A percentile compares a stretch with the other conserved stretches of the same genome.
These are phyloP conservation scores for Pyricularia grisea DNA, from an alignment of 2,329 filamentous ascomycete species.

Conservation along the genomic window DNA sequence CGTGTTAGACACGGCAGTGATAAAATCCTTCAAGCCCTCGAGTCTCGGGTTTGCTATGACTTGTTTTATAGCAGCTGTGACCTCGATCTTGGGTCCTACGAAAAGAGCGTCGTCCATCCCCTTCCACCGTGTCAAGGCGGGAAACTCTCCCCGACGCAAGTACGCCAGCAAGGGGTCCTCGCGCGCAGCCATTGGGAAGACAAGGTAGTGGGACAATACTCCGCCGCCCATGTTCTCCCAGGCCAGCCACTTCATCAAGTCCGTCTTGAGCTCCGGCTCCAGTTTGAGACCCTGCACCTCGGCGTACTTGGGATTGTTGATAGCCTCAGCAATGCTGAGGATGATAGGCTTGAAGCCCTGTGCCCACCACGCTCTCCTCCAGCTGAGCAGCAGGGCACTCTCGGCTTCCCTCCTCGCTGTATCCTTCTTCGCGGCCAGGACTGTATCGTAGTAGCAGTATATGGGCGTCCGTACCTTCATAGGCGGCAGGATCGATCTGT, in stretches of 20 bases:
- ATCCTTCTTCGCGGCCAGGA: constrained; percentile 42
- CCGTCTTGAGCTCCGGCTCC: constrained; percentile 51
- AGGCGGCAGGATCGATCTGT: constrained; percentile 73
- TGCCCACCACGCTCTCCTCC: constrained; percentile 93
- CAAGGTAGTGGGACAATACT: constrained; percentile 66
- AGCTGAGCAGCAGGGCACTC: constrained; percentile 69
- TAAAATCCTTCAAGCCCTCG: constrained; percentile 51
- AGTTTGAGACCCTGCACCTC: constrained; percentile 56
- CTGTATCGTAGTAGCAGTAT: constrained; percentile 85
- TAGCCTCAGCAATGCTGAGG: constrained; percentile 69
- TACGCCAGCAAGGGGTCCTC: constrained; percentile 64
- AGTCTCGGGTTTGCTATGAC: constrained; percentile 46
- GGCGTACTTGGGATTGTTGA: constrained; percentile 70
- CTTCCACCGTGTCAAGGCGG: constrained; percentile 64
- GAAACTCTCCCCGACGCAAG: constrained; percentile 67
- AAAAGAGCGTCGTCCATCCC: constrained; percentile 63
- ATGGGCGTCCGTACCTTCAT: constrained; percentile 60
- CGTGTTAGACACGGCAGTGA: constrained; percentile 41
- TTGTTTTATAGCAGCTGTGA: constrained; percentile 53
- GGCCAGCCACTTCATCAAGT: constrained; percentile 78
- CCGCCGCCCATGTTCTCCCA: constrained; percentile 89
- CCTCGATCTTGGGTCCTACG: constrained; percentile 54
- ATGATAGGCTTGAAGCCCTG: constrained; percentile 84
- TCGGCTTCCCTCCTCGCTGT: constrained; percentile 61
- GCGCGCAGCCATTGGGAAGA: constrained; percentile 72